Evolutionary conservation across 306 rosid species (phyloP).

Genomic region (Vachellia pachyceras): DNA sequence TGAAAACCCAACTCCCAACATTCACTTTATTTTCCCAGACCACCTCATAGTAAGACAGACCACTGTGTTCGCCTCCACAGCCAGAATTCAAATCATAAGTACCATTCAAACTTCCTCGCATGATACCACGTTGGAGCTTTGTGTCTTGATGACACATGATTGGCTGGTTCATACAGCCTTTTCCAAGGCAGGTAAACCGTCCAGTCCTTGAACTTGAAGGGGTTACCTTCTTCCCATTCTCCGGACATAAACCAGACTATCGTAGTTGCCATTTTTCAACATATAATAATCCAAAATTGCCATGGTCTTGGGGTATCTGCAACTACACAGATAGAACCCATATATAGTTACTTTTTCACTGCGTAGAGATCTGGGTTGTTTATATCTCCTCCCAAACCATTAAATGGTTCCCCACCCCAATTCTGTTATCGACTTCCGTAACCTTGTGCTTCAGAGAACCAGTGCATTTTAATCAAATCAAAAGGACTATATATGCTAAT

Average conservation of each 20-base stretch:
- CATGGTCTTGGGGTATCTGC: not conserved
- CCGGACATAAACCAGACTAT: constrained; percentile 69
- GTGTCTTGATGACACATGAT: constrained; percentile 61
- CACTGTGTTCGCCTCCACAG: constrained; percentile 38
- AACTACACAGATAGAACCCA: constrained; percentile 50
- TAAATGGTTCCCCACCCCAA: constrained; percentile 66
- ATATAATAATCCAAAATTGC: not conserved
- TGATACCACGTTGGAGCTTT: constrained; percentile 35
- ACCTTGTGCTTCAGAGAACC: constrained; percentile 58
- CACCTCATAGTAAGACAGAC: constrained; percentile 68
- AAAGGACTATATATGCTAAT: not conserved
- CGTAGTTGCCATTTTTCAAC: constrained; percentile 41
- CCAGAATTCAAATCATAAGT: constrained; percentile 64
- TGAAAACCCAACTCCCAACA: constrained; percentile 77
- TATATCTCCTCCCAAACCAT: constrained; percentile 42
- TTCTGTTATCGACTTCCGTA: constrained; percentile 54
- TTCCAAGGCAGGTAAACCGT: not conserved
- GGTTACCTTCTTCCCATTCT: constrained; percentile 57
- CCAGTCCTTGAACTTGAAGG: constrained; percentile 64
- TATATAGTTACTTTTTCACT: constrained; percentile 63
- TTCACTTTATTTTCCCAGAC: constrained; percentile 78
- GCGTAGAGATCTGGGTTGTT: constrained; percentile 70
- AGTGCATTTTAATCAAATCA: constrained; percentile 24
- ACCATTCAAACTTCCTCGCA: constrained; percentile 72
- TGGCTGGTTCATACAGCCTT: constrained; percentile 49